Conservation (phyloP, 2,329 filamentous ascomycete species). For the Sarocladium brachiariae region DNA sequence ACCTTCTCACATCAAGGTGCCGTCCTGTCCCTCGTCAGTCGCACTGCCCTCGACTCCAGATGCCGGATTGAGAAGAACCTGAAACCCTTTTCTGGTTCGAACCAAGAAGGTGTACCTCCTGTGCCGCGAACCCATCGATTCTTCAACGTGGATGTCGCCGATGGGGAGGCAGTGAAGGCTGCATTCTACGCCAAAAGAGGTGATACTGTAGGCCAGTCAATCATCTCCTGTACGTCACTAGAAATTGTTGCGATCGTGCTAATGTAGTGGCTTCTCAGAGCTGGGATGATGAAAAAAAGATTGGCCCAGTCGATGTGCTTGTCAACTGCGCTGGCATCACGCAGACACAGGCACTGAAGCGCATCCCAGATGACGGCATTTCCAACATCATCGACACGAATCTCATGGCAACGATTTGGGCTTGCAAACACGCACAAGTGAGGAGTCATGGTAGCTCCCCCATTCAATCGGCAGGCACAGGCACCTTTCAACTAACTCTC, state of each 20-base stretch:
- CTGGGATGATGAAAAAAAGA: slow-evolving; percentile 10
- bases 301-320: slow-evolving; percentile 48
- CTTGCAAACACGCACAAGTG: slow-evolving; percentile 43
- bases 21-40: slow-evolving; percentile 53
- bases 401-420: slow-evolving; percentile 57
- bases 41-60: slow-evolving; percentile 40
- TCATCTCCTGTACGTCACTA: background rate
- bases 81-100: slow-evolving; percentile 15
- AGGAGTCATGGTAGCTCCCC: slow-evolving; percentile 27
- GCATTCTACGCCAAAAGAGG: slow-evolving; percentile 18
- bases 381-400: slow-evolving; percentile 61
- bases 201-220: background rate
- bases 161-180: slow-evolving; percentile 22
- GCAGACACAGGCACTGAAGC: slow-evolving; percentile 56
- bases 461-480: too few relatives aligned
- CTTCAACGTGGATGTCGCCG: slow-evolving; percentile 26
- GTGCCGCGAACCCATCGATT: slow-evolving; percentile 23
- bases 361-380: slow-evolving; percentile 43
- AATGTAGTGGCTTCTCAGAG: background rate
- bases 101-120: background rate
- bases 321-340: slow-evolving; percentile 76
- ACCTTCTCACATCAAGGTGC: slow-evolving; percentile 59
- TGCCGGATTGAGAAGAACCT: slow-evolving; percentile 30
- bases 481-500: background rate
- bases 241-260: background rate